Evolutionary conservation across 495 filamentous ascomycete genomes (phyloP).

Genomic region (Chaetomium cochliodes): DNA sequence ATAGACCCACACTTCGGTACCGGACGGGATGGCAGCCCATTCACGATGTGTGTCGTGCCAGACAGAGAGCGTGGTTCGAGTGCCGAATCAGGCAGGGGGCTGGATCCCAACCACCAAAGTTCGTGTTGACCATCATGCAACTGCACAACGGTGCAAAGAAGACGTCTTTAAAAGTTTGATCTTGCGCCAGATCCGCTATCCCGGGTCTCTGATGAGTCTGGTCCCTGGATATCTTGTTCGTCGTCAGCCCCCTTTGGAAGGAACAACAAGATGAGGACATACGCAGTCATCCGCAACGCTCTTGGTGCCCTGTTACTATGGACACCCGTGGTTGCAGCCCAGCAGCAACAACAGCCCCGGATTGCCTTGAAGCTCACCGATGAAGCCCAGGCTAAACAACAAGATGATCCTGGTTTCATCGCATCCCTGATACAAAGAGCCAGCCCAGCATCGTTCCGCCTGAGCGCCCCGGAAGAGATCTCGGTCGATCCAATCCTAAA

Average conservation of each 20-base stretch:
- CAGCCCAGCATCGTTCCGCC: neutral
- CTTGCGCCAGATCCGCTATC: too few species aligned
- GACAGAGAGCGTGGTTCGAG: neutral
- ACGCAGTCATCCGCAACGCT: neutral
- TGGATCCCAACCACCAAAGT: neutral
- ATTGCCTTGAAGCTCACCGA: slow-evolving; percentile 17
- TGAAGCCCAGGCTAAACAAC: slow-evolving; percentile 8
- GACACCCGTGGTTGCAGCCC: neutral
- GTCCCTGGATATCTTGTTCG: neutral
- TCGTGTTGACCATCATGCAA: neutral
- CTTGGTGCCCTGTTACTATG: neutral
- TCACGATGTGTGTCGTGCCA: neutral
- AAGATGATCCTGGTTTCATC: slow-evolving; percentile 11
- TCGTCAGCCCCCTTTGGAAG: too few species aligned
- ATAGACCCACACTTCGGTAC: neutral
- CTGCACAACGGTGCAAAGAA: neutral
- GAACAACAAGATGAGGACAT: neutral
- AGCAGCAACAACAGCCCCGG: slow-evolving; percentile 7
- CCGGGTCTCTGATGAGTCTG: too few species aligned
- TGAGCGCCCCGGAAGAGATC: neutral
- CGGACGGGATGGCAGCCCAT: neutral
- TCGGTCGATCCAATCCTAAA: neutral
- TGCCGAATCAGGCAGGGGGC: neutral
- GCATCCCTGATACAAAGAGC: neutral
- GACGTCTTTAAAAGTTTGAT: too few species aligned